Evolutionary conservation across 2,329 filamentous ascomycete genomes (phyloP).

Genomic region (Colletotrichum lini): DNA sequence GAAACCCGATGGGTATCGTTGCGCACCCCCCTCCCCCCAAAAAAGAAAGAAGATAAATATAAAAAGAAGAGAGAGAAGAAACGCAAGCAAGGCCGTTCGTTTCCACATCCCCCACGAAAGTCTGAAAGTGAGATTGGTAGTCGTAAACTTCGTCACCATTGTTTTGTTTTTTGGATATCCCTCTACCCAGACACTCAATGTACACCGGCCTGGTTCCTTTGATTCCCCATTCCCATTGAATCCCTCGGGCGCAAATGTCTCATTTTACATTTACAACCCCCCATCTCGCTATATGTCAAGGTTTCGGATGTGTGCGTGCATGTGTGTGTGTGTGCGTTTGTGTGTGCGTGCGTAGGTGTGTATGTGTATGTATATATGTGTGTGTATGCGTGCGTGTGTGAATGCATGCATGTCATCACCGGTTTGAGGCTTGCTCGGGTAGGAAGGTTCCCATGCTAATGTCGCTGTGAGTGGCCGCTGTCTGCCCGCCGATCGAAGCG

Average conservation of each 20-base stretch:
- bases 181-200: constrained; percentile 6
- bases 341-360: neutral
- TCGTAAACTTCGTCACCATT: constrained; percentile 19
- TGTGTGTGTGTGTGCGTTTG: neutral
- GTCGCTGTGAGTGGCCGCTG: constrained; percentile 51
- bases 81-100: neutral
- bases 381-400: neutral
- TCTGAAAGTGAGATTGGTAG: constrained; percentile 5
- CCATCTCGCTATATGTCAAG: neutral
- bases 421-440: constrained; percentile 47
- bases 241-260: neutral
- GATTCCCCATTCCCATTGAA: neutral
- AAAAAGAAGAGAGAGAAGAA: constrained; percentile 2
- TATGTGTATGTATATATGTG: neutral
- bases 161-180: constrained; percentile 10
- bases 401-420: neutral
- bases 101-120: constrained; percentile 26
- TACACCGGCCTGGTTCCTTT: neutral
- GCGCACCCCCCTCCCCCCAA: constrained; percentile 13
- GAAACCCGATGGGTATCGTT: constrained; percentile 37
- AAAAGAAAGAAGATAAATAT: constrained; percentile 9
- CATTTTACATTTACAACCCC: neutral
- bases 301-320: neutral
- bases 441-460: constrained; percentile 51
- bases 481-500: constrained; percentile 55